phyloP scores from a whole-genome alignment of 305 asterid genomes.

The Fraxinus ornus region DNA sequence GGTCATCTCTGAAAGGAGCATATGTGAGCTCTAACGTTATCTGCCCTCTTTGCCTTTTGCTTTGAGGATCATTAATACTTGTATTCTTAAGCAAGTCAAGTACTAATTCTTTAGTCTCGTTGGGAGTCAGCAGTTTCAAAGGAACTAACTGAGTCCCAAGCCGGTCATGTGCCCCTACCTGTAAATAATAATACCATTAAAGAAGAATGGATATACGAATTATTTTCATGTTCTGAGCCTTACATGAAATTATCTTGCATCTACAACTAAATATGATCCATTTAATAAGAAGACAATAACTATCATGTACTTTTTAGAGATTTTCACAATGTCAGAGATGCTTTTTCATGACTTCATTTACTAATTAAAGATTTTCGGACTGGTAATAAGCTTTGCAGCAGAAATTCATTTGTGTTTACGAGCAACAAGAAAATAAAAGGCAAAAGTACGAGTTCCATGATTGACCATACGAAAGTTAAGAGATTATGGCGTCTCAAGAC shows the following conservation, averaged over 20 bases:
- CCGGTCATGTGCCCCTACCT: constrained; percentile 84
- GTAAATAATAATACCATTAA: constrained; percentile 8
- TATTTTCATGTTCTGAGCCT: background rate
- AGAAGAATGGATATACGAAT: background rate
- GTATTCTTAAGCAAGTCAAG: constrained; percentile 73
- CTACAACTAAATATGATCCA: background rate
- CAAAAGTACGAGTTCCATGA: background rate
- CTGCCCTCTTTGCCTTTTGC: constrained; percentile 67
- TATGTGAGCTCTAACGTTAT: constrained; percentile 64
- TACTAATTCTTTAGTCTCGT: constrained; percentile 55
- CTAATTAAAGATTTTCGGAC: background rate
- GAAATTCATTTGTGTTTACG: background rate
- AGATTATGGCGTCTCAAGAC: background rate
- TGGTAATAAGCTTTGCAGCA: background rate
- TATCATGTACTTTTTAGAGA: background rate
- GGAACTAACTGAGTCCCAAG: constrained; percentile 68
- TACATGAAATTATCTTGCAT: background rate
- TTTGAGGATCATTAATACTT: constrained; percentile 29
- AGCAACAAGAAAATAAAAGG: background rate
- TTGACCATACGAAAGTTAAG: background rate
- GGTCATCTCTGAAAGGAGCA: constrained; percentile 73
- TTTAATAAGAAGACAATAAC: background rate
- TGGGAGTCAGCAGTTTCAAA: constrained; percentile 54
- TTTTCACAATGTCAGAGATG: background rate
- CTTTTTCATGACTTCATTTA: background rate